Evolutionary conservation across 495 filamentous ascomycete species (phyloP).

Genomic region (Cryomyces antarcticus): DNA sequence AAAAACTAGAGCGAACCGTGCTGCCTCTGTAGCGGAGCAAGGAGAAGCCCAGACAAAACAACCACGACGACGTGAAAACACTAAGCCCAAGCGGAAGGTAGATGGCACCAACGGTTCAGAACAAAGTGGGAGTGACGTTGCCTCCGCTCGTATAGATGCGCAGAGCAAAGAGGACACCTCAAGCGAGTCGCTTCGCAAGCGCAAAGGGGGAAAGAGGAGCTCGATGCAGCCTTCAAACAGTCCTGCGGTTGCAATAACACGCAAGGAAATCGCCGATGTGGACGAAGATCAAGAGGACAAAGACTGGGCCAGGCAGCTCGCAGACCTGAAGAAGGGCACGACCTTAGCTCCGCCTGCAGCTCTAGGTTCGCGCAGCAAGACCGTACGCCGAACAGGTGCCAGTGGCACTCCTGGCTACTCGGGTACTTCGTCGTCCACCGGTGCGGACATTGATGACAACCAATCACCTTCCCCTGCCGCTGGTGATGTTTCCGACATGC

Average conservation of each 20-base stretch:
- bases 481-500: conserved; percentile 67
- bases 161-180: too few relatives aligned
- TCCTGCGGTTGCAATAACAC: neutral
- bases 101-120: too few relatives aligned
- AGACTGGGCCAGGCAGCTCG: conserved; percentile 6
- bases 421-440: conserved; percentile 38
- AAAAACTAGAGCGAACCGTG: neutral
- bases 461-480: conserved; percentile 16
- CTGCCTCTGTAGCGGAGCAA: neutral
- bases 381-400: conserved; percentile 10
- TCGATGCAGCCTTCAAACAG: too few relatives aligned
- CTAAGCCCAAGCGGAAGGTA: neutral
- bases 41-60: neutral
- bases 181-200: neutral
- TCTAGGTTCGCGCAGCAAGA: conserved; percentile 5
- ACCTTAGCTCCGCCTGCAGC: neutral
- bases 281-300: conserved; percentile 3
- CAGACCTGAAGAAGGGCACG: conserved; percentile 4
- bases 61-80: neutral
- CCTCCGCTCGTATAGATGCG: too few relatives aligned
- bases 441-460: conserved; percentile 54
- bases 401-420: conserved; percentile 6
- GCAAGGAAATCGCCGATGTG: neutral
- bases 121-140: too few relatives aligned
- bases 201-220: neutral